Conservation (phyloP, 176 grass and related monocot species). For the Aegilops bicornis region DNA sequence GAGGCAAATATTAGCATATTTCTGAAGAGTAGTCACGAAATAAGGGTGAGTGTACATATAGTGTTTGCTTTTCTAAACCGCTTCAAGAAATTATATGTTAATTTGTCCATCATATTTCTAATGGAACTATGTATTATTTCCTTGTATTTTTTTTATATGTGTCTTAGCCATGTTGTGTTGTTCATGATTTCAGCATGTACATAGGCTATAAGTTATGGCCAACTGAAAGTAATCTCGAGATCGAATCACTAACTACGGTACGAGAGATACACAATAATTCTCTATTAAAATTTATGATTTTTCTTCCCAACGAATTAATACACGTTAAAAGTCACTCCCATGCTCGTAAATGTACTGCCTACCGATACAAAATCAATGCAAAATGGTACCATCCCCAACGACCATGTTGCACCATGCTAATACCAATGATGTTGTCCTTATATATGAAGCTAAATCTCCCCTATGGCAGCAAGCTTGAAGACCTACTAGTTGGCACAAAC, state of each 20-base stretch:
- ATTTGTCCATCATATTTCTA: not conserved
- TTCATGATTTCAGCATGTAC: not conserved
- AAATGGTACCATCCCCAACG: no score
- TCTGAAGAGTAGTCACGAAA: not conserved
- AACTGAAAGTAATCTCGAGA: not conserved
- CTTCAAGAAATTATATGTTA: not conserved
- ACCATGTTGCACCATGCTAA: no score
- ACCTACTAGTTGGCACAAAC: no score
- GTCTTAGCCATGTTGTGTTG: not conserved
- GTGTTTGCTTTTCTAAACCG: no score
- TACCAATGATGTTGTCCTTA: no score
- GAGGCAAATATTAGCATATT: not conserved
- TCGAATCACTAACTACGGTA: not conserved
- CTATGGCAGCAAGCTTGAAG: no score
- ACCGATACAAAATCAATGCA: no score
- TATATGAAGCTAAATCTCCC: no score
- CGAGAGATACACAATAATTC: not conserved
- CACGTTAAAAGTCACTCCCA: no score
- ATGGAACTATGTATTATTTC: not conserved
- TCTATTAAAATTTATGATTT: no score
- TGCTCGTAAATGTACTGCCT: no score
- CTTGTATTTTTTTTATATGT: not conserved
- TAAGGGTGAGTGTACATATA: not conserved
- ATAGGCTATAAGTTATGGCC: not conserved
- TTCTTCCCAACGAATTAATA: no score